Evolutionary conservation across 176 grass and related monocot genomes (phyloP).

Genomic region (Oryza coarctata): DNA sequence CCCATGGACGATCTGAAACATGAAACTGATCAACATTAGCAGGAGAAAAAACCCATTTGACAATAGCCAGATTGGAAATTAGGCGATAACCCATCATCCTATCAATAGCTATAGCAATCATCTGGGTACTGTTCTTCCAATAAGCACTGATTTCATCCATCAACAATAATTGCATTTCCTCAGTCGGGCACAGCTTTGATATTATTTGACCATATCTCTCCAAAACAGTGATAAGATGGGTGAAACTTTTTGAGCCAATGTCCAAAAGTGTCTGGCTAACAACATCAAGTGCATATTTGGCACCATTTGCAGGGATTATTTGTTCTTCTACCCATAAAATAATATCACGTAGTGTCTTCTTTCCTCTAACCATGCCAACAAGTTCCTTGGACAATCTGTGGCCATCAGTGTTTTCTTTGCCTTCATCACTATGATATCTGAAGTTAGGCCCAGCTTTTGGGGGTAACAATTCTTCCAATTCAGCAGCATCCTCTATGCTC

Average conservation of each 20-base stretch:
- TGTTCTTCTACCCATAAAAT: constrained; percentile 75
- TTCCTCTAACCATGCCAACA: constrained; percentile 67
- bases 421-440: constrained; percentile 63
- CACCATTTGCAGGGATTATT: constrained; percentile 67
- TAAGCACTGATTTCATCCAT: constrained; percentile 83
- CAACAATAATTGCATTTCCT: constrained; percentile 78
- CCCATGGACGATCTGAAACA: constrained; percentile 97
- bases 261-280: constrained; percentile 87
- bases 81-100: constrained; percentile 97
- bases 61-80: constrained; percentile 86
- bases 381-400: constrained; percentile 77
- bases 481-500: constrained; percentile 90
- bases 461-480: constrained; percentile 80
- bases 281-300: constrained; percentile 83
- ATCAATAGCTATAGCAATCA: constrained; percentile 94
- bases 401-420: constrained; percentile 48
- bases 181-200: constrained; percentile 70
- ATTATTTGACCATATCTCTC: constrained; percentile 93
- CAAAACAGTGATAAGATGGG: constrained; percentile 91
- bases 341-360: constrained; percentile 74
- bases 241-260: constrained; percentile 99
- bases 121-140: constrained; percentile 96
- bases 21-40: constrained; percentile 82
- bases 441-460: constrained; percentile 85
- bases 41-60: constrained; percentile 90